Conservation (phyloP, 257 asterid genomes). For the Solanum neorickii region DNA sequence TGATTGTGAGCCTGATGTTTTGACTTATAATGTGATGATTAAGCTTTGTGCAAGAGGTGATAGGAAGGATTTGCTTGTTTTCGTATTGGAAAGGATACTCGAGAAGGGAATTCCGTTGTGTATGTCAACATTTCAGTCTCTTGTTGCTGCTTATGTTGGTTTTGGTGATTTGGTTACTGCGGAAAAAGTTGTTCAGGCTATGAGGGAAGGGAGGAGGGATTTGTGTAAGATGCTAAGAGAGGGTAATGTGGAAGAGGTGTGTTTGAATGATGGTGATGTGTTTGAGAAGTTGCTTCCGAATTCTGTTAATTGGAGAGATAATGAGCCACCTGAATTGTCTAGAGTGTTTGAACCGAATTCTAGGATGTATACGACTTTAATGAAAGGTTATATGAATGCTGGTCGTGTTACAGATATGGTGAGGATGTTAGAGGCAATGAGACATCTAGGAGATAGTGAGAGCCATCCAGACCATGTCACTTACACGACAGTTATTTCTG, state of each 20-base stretch:
- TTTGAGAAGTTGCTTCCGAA: slow-evolving; percentile 60
- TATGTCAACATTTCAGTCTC: slow-evolving; percentile 76
- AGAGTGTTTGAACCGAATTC: slow-evolving; percentile 46
- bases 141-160: slow-evolving; percentile 95
- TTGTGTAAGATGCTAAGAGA: slow-evolving; percentile 69
- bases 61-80: slow-evolving; percentile 75
- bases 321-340: slow-evolving; percentile 53
- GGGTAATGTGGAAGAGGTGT: slow-evolving; percentile 3
- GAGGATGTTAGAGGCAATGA: slow-evolving; percentile 94
- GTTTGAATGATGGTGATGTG: slow-evolving; percentile 5
- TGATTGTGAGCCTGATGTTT: slow-evolving; percentile 61
- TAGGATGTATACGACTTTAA: slow-evolving; percentile 80
- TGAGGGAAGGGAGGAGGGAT: slow-evolving; percentile 82
- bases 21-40: slow-evolving; percentile 82
- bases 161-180: slow-evolving; percentile 78
- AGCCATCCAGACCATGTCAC: slow-evolving; percentile 90
- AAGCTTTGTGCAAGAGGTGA: slow-evolving; percentile 69
- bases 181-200: slow-evolving; percentile 61
- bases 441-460: slow-evolving; percentile 45
- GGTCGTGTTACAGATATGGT: slow-evolving; percentile 74
- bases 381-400: slow-evolving; percentile 90
- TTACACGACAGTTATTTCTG: slow-evolving; percentile 80
- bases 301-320: slow-evolving; percentile 16
- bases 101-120: slow-evolving; percentile 43
- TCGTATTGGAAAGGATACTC: slow-evolving; percentile 69